phyloP scores from a whole-genome alignment of 2,329 filamentous ascomycete species.

The Plenodomus tracheiphilus region DNA sequence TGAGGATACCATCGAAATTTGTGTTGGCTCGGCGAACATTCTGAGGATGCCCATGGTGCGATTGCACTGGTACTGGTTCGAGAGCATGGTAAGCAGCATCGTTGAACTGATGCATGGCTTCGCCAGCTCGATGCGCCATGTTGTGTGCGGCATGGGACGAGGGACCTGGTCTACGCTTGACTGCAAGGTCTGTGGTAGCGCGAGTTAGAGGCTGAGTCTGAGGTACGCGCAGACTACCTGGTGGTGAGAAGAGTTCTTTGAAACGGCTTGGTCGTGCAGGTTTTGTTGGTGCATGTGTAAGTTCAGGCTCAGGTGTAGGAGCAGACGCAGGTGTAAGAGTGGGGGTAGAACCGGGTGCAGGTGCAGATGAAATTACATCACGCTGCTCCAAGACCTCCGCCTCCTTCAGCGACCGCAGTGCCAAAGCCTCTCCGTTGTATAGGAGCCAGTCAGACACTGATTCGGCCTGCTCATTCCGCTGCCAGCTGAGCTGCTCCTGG shows the following conservation, averaged over 20 bases:
- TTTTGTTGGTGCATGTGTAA: not conserved
- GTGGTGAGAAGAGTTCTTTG: too few relatives aligned
- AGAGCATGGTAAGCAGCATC: too few relatives aligned
- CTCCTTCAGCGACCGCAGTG: not conserved
- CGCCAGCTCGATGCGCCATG: too few relatives aligned
- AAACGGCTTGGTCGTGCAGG: too few relatives aligned
- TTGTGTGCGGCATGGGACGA: not conserved
- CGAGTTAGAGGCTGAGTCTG: too few relatives aligned
- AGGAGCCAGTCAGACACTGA: not conserved
- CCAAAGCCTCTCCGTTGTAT: not conserved
- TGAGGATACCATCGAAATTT: conserved; percentile 2
- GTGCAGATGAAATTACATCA: not conserved
- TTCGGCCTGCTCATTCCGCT: not conserved
- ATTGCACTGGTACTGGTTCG: too few relatives aligned
- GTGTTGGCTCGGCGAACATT: not conserved
- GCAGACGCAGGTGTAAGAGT: not conserved
- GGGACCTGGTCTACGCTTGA: too few relatives aligned
- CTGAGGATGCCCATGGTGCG: too few relatives aligned
- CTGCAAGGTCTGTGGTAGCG: too few relatives aligned
- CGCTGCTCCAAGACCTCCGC: not conserved
- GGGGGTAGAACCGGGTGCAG: too few relatives aligned
- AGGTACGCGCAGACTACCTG: too few relatives aligned
- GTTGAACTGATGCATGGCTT: too few relatives aligned
- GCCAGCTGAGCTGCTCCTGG: not conserved
- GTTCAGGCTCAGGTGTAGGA: not conserved